Base-by-base conservation (phyloP, 345 rosid species). In the Nephelium lappaceum region DNA sequence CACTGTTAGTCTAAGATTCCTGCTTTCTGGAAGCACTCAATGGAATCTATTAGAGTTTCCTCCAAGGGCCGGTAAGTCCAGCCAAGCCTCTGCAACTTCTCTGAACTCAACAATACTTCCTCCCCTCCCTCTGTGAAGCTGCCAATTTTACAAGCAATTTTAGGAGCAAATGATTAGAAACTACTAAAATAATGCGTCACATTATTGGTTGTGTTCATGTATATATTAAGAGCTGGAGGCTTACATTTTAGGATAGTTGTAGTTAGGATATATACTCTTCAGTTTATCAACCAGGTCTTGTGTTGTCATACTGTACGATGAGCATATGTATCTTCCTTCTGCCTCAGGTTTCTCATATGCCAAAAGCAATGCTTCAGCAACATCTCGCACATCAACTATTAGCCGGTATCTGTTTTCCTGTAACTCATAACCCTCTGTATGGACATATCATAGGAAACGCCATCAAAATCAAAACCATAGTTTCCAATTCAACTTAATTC, bases 31-130 rank as follows among this genome's bases (percentile, higher is more conserved):
- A 83, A 89, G 80, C 93, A 83, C 77, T 89, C 90, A 0, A 86
- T 73, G 6, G 96, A 85, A 70, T 92, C 92, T 18, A 74, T 77
- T 2, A 90, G 88, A 61, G 93, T 92, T 79, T 91, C 89, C 75
- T 92, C 93, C 81, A 89, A 79, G 0, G 92, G 86, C 58, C 87
- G 68, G 69, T 73, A 88, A 68, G 69, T 82, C 93, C 93, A 92
- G 24, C 93, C 93, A 57, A 89, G 81, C 42, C 61, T 88, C 80
- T 81, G 87, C 78, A 90, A 68, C 69, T 88, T 90, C 74, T 82
- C 87, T 14, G 90, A 88, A 77, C 76, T 55, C 63, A 19, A 12
- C 5, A 11, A 15, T 2, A 1, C n/a, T 8, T 25, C 61, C 27
- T 53, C 45, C 47, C 16, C 41, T 31, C 27, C 47, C 9, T 36